Base-by-base conservation (phyloP, 2,329 filamentous ascomycete species). In the Trichoderma simmonsii region DNA sequence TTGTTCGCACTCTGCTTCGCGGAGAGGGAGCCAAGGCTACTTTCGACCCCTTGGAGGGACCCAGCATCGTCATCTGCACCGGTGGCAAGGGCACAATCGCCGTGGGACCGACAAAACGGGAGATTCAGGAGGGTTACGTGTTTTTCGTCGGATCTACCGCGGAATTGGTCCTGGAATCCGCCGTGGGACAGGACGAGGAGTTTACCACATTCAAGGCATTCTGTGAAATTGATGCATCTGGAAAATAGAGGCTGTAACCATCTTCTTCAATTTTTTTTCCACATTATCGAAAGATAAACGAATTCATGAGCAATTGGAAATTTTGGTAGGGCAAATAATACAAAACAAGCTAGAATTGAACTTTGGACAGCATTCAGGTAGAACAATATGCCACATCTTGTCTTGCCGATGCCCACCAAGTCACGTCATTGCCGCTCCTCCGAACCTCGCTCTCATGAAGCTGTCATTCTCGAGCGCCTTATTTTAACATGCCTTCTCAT, bases 161-260 rank as follows among this genome's bases (percentile, higher is more conserved):
- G 0, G 92, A 97, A 82, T 86, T 92, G 43, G 88, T 95, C 3
- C 83, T 98, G 65, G 92, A 97, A 83, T 93, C 88, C 14, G 85
- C 85, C 62, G 85, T 84, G 1, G 86, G 79, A 0, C 83, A 86
- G 1, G 89, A 89, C 30, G 91, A 94, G 71, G 89, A 92, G 70
- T 92, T 98, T 75, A 92, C 92, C 30, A 95, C 92, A 0, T 99
- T 97, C 85, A 96, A 95, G 84, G 96, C 95, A 0, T 98, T 97
- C 80, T 97, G 94, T 78, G 95, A 98, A 84, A 86, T 97, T 73
- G 88, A 90, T 48, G 82, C 86, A 9, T 80, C 75, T 3, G 73
- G 66, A 24, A 78, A 77, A 74, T 73, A 79, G 70, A 81, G 78
- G 77, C 73, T 80, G 69, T 80, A 70, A 74, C 77, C 72, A 80